Evolutionary conservation across 306 rosid genomes (phyloP), one percentile per base, ranked within the genome.

Genomic region (Vigna angularis): DNA sequence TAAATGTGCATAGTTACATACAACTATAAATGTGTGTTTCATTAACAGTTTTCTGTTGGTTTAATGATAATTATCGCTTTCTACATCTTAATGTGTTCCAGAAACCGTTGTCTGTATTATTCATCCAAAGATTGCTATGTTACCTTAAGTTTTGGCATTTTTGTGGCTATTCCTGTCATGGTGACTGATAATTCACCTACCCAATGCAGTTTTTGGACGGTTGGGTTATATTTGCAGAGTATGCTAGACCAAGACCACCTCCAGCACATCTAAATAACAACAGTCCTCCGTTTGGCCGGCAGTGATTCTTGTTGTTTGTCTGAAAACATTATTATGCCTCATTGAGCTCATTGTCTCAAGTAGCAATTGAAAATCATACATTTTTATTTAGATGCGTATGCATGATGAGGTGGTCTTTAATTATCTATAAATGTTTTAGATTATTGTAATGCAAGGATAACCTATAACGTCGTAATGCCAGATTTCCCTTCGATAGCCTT

Each of bases 171-270:
- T 73, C 16, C 28, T 38, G 22, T 34, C 22, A 70, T 66, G 56
- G 75, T 50, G 63, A 76, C 70, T 63, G 50, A 72, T 58, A 65
- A 48, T 81, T 44, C 47, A 30, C 38, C 66, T 66, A 7, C 77
- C 76, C 57, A 36, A 18, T 81, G 24, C 82, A 96, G 99, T 93
- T 93, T 86, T 87, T 96, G 57, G 98, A 96, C 52, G 99, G 99
- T 59, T 96, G 99, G 99, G 99, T 96, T 59, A 93, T 96, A 85
- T 96, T 93, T 71, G 99, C 99, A 0, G 99, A 96, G 89, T 96
- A 96, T 55, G 99, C 99, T 20, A 90, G 87, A 76, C 97, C 98
- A 14, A 96, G 91, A 83, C 92, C 88, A 5, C 83, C 93, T 20
- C 86, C 84, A 0, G 84, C 86, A 63, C 44, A 76, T 14, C 66